Percentiles rank a stretch among this genome's conserved stretches.
Evolutionary conservation across 306 rosid genomes (phyloP).

Genomic region (Acacia melanoxylon): DNA sequence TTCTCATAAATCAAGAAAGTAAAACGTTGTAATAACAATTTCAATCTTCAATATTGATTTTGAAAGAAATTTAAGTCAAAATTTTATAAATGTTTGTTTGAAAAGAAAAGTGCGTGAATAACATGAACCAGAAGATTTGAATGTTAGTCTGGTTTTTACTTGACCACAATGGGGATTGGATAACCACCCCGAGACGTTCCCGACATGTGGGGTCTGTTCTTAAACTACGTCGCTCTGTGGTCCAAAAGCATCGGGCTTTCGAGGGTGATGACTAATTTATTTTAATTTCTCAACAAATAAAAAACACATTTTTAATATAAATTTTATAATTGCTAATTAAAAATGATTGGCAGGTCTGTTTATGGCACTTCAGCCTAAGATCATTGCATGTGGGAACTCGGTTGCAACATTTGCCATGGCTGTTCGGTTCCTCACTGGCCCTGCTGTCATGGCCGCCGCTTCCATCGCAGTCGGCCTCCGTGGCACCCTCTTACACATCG

Average conservation of each 20-base stretch:
- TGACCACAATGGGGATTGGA: constrained; percentile 41
- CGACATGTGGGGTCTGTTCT: constrained; percentile 73
- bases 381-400: constrained; percentile 97
- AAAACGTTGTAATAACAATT: background rate
- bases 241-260: constrained; percentile 45
- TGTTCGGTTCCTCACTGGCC: constrained; percentile 89
- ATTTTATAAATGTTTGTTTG: background rate
- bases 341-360: constrained; percentile 63
- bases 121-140: background rate
- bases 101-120: background rate
- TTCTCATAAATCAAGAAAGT: background rate
- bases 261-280: background rate
- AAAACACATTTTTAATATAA: background rate
- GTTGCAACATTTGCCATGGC: constrained; percentile 95
- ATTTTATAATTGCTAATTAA: background rate
- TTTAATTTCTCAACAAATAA: background rate
- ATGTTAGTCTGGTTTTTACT: constrained; percentile 15
- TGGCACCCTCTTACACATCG: constrained; percentile 84
- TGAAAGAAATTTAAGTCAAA: background rate
- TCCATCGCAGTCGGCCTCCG: constrained; percentile 93
- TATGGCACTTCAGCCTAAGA: constrained; percentile 98
- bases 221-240: constrained; percentile 49
- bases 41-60: background rate
- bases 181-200: constrained; percentile 46
- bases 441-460: constrained; percentile 96